These are phyloP conservation scores for Myxozyma neglecta DNA, from an alignment of 805 yeast genomes.

Conservation along the genomic window DNA sequence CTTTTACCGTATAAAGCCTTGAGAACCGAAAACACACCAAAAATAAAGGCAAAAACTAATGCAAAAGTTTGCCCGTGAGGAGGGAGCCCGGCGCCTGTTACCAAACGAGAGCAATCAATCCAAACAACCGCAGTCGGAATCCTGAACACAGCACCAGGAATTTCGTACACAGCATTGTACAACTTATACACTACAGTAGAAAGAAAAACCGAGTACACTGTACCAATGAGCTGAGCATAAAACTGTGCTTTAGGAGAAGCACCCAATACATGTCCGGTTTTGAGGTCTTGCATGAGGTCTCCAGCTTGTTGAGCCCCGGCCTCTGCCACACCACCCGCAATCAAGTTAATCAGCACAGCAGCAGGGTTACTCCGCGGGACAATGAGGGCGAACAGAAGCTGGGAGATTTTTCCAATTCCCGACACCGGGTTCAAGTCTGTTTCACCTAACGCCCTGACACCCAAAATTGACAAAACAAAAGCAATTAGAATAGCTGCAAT, in stretches of 20 bases:
- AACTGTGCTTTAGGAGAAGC: conserved; percentile 94
- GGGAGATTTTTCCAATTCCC: conserved; percentile 94
- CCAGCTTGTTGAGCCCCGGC: conserved; percentile 99
- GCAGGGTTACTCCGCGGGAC: conserved; percentile 76
- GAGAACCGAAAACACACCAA: conserved; percentile 58
- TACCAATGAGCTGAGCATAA: conserved; percentile 84
- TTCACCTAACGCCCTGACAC: conserved; percentile 93
- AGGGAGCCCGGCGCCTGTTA: conserved; percentile 88
- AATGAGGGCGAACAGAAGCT: conserved; percentile 77
- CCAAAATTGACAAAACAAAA: conserved; percentile 74
- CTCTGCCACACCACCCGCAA: conserved; percentile 96
- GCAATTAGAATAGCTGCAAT: conserved; percentile 72
- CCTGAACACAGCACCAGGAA: conserved; percentile 78
- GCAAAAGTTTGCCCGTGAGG: conserved; percentile 72
- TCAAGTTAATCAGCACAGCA: conserved; percentile 75
- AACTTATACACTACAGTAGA: conserved; percentile 80
- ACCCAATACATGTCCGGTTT: conserved; percentile 87
- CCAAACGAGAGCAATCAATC: conserved; percentile 93
- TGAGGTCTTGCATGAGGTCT: conserved; percentile 94
- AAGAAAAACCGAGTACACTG: conserved; percentile 75
- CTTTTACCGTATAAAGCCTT: conserved; percentile 39
- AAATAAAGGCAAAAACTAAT: conserved; percentile 61
- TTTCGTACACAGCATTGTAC: conserved; percentile 77
- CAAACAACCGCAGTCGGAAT: conserved; percentile 95
- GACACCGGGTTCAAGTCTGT: conserved; percentile 96